Evolutionary conservation across 2,329 filamentous ascomycete species (phyloP), one percentile per base, ranked within the genome.

Genomic region (Alternaria novae-zelandiae): DNA sequence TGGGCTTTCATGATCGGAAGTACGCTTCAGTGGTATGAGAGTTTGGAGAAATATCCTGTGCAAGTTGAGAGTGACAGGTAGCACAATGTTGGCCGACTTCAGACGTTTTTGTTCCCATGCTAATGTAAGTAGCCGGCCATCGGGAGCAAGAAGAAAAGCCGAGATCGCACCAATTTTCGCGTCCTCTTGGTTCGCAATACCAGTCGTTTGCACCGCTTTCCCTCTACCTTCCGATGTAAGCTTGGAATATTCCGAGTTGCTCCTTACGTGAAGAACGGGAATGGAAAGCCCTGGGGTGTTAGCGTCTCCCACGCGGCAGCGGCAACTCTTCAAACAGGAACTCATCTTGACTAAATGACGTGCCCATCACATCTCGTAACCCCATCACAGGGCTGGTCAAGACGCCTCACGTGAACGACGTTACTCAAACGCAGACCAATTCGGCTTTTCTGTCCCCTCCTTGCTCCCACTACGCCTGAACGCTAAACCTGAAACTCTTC

Each of bases 1-100:
- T 79, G 74, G 74, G 75, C 76, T 0, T 79, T 79, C 57, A 63
- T 79, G 64, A 70, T 77, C 23, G 77, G 75, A 8, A 78, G 74
- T 57, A 61, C 70, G 21, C 44, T 79, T 13, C 77, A 79, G 54
- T 77, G 74, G 70, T 79, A 77, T 63, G 77, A 79, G 60, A 75
- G 74, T 51, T 51, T 79, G 41, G 71, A 73, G 53, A 79, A 79
- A 54, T 65, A 76, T 63, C 75, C 74, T 3, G 74, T 79, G 9
- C 72, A 77, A 30, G 30, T 64, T 41, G 43, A 60, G 13, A 28
- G 17, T 13, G 30, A 7, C 26, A 21, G 12, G 12, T 51, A 21
- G 12, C 3, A 8, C 6, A 15, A 15, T 17, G 25, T 6, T 8
- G 11, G 26, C 11, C 9, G 21, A 25, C 5, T 10, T 13, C 8